Evolutionary conservation across 495 filamentous ascomycete species (phyloP).

Genomic region (Sphaerosporella brunnea): DNA sequence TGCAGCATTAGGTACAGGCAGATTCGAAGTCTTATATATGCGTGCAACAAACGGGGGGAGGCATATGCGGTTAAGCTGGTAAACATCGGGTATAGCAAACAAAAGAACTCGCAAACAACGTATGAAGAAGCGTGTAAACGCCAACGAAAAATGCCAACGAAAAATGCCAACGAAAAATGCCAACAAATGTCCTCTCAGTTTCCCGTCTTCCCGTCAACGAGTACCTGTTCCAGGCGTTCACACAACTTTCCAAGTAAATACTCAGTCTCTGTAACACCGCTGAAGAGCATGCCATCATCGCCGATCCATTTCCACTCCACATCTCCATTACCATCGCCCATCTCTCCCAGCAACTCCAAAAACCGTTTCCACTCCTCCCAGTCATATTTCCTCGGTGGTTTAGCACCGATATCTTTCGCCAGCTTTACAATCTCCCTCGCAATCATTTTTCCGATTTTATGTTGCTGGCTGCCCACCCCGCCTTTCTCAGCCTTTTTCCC

Average conservation of each 20-base stretch:
- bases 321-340: slow-evolving; percentile 21
- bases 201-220: background rate
- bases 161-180: too few species aligned
- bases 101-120: too few species aligned
- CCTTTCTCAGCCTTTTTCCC: slow-evolving; percentile 10
- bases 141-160: too few species aligned
- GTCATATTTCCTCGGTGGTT: slow-evolving; percentile 48
- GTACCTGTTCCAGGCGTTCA: slow-evolving; percentile 33
- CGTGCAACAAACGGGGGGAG: too few species aligned
- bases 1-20: too few species aligned
- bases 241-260: slow-evolving; percentile 59
- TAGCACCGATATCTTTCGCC: slow-evolving; percentile 41
- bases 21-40: too few species aligned
- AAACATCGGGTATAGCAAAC: too few species aligned
- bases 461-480: slow-evolving; percentile 21
- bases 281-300: slow-evolving; percentile 52
- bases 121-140: too few species aligned
- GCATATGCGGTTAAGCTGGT: too few species aligned
- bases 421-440: slow-evolving; percentile 45
- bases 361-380: slow-evolving; percentile 74
- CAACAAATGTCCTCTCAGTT: too few species aligned
- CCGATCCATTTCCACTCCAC: slow-evolving; percentile 62
- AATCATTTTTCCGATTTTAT: slow-evolving; percentile 25
- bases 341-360: slow-evolving; percentile 43
- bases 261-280: slow-evolving; percentile 52